Evolutionary conservation across 192 early-diverging fungal species (phyloP).

Genomic region (Backusella tarrabulga): DNA sequence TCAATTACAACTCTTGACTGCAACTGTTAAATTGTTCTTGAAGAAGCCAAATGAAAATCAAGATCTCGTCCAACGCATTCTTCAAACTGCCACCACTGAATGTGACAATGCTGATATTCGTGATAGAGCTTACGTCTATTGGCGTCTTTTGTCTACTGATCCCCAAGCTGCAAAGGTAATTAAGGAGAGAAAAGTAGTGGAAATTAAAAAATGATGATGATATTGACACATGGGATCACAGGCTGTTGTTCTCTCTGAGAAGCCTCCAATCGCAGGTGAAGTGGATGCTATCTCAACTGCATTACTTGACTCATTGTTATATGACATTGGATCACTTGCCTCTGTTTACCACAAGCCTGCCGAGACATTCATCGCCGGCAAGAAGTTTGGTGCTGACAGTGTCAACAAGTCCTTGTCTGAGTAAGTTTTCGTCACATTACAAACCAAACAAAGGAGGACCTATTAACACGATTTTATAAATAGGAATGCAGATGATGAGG

Average conservation of each 20-base stretch:
- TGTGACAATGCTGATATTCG: slow-evolving; percentile 94
- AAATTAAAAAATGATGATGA: not conserved
- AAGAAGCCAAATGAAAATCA: slow-evolving; percentile 85
- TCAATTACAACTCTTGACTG: slow-evolving; percentile 89
- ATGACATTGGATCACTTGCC: slow-evolving; percentile 84
- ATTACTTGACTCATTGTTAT: slow-evolving; percentile 85
- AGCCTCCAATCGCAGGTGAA: slow-evolving; percentile 80
- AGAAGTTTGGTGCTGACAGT: slow-evolving; percentile 57
- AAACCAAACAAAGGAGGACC: not conserved
- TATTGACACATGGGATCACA: slow-evolving; percentile 17
- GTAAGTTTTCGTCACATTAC: slow-evolving; percentile 30
- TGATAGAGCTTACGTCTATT: slow-evolving; percentile 97
- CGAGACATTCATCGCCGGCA: slow-evolving; percentile 67
- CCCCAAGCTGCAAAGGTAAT: slow-evolving; percentile 87
- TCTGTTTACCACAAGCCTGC: slow-evolving; percentile 96
- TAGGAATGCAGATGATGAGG: slow-evolving; percentile 53
- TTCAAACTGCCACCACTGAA: slow-evolving; percentile 86
- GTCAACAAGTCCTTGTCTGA: slow-evolving; percentile 50
- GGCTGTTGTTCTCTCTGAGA: slow-evolving; percentile 86
- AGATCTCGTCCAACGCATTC: slow-evolving; percentile 81
- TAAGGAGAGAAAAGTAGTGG: not conserved
- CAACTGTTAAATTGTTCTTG: slow-evolving; percentile 93
- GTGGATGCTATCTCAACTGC: slow-evolving; percentile 60
- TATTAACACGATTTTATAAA: slow-evolving; percentile 14
- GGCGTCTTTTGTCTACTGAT: slow-evolving; percentile 92